Conservation (phyloP, 2,329 filamentous ascomycete genomes). For the Aspergillus sp. region DNA sequence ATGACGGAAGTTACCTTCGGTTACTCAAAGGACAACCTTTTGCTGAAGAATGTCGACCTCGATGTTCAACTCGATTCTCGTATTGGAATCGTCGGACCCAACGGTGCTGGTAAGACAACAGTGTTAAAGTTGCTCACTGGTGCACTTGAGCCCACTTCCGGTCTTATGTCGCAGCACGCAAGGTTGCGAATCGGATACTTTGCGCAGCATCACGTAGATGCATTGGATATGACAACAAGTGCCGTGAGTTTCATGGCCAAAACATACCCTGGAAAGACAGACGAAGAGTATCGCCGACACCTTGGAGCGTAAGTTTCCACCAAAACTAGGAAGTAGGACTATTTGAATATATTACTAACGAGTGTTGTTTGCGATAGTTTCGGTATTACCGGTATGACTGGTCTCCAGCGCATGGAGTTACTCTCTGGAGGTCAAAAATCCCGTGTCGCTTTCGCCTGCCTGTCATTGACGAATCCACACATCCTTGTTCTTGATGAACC, state of each 20-base stretch:
- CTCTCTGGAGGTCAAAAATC: conserved; percentile 98
- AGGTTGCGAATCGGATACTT: conserved; percentile 93
- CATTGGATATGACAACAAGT: conserved; percentile 81
- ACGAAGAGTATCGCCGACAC: conserved; percentile 95
- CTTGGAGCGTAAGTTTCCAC: conserved; percentile 73
- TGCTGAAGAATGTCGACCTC: conserved; percentile 84
- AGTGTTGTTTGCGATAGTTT: conserved; percentile 42
- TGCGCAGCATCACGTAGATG: conserved; percentile 97
- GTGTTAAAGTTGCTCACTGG: conserved; percentile 97
- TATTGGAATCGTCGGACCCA: conserved; percentile 98
- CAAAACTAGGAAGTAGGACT: not conserved
- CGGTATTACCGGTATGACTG: conserved; percentile 86
- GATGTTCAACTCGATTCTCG: conserved; percentile 97
- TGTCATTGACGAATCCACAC: conserved; percentile 90
- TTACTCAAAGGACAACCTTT: conserved; percentile 74
- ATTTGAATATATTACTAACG: conserved; percentile 1
- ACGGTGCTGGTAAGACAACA: conserved; percentile 97
- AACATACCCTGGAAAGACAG: conserved; percentile 82
- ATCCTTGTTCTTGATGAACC: conserved; percentile 98
- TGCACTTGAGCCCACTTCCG: conserved; percentile 71
- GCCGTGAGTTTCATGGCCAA: conserved; percentile 97
- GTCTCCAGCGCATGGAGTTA: conserved; percentile 91
- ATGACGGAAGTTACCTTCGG: conserved; percentile 93
- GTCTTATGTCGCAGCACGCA: conserved; percentile 84
- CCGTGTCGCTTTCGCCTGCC: conserved; percentile 94